These are phyloP conservation scores for Euphorbia pulcherrima DNA, from an alignment of 345 rosid genomes.

Conservation along the genomic window DNA sequence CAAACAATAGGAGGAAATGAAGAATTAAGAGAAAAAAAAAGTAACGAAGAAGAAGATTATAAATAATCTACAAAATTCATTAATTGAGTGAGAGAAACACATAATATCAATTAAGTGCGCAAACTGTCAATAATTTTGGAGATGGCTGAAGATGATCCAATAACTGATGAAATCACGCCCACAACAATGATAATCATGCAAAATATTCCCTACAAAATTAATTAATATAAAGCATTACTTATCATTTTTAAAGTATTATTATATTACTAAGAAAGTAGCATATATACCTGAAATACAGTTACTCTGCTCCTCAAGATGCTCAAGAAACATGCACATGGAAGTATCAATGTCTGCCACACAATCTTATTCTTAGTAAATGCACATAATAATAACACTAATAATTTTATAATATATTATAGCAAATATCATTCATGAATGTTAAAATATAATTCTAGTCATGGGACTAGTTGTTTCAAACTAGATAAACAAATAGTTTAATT, in stretches of 20 bases:
- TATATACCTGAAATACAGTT: constrained; percentile 51
- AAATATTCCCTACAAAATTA: constrained; percentile 36
- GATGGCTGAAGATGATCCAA: constrained; percentile 72
- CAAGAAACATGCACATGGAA: constrained; percentile 86
- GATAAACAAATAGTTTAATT: no score
- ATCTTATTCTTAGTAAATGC: not conserved
- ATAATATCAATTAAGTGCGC: constrained; percentile 27
- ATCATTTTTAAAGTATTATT: no score
- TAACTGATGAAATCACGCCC: constrained; percentile 53
- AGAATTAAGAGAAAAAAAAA: not conserved
- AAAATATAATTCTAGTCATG: no score
- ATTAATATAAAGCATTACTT: no score
- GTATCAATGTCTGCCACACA: constrained; percentile 67
- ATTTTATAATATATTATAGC: no score
- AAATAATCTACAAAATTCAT: not conserved
- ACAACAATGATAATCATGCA: constrained; percentile 61
- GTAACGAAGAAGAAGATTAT: no score
- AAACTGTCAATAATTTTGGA: constrained; percentile 56
- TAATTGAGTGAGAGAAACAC: not conserved
- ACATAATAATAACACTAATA: not conserved
- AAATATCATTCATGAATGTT: no score
- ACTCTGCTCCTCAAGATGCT: constrained; percentile 63
- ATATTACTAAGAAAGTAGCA: not conserved
- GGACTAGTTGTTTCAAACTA: no score
- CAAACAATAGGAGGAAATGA: not conserved